A percentile compares a stretch with the other conserved stretches of the same genome.
These are phyloP conservation scores for Termitomyces bulborhizus DNA, from an alignment of 768 basidiomycete genomes.

Conservation along the genomic window DNA sequence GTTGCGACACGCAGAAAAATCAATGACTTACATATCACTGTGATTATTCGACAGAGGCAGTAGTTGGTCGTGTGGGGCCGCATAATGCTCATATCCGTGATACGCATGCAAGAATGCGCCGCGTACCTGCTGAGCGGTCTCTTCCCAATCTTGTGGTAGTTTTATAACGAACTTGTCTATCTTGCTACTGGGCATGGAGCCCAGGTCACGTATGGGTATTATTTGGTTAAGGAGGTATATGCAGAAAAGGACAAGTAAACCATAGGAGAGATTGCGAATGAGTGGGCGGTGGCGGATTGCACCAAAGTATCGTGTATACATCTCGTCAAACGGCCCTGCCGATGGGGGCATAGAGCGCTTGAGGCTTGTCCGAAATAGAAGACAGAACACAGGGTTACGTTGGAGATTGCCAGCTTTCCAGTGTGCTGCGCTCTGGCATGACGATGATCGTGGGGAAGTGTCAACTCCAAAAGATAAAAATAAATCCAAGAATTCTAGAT, in stretches of 20 bases:
- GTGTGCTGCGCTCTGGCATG: neutral
- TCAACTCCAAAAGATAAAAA: conserved; percentile 6
- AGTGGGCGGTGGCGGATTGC: conserved; percentile 19
- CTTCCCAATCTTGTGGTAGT: conserved; percentile 38
- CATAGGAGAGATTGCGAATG: conserved; percentile 25
- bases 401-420: neutral
- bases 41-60: conserved; percentile 40
- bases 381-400: neutral
- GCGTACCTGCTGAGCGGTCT: conserved; percentile 51
- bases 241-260: conserved; percentile 17
- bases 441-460: conserved; percentile 4
- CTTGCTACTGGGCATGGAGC: conserved; percentile 1
- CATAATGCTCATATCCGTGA: conserved; percentile 53
- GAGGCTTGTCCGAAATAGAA: neutral
- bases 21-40: conserved; percentile 42
- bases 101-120: conserved; percentile 65
- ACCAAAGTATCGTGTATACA: conserved; percentile 8
- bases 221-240: conserved; percentile 23
- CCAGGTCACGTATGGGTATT: conserved; percentile 3
- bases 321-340: conserved; percentile 5
- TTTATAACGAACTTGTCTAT: conserved; percentile 8
- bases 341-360: conserved; percentile 3
- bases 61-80: conserved; percentile 61
- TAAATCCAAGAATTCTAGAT: neutral
- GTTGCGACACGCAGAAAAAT: neutral